Conservation (phyloP, 2,329 filamentous ascomycete species). For the Aspergillus bombycis region DNA sequence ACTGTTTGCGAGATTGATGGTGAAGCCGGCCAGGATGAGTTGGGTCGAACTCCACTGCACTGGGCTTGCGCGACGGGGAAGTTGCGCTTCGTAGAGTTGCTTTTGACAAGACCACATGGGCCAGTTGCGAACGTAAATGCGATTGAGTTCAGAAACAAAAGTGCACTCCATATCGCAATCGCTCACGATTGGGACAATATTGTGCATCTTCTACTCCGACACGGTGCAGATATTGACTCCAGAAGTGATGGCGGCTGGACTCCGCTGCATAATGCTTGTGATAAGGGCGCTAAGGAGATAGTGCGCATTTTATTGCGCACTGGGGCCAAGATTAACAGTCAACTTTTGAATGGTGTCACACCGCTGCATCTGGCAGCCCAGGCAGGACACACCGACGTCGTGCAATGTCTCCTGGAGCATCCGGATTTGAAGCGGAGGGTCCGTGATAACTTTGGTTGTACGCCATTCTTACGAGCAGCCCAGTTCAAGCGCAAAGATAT, state of each 20-base stretch:
- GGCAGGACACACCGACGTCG: slow-evolving; percentile 41
- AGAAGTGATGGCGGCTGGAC: slow-evolving; percentile 57
- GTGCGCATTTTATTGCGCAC: slow-evolving; percentile 47
- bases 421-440: slow-evolving; percentile 35
- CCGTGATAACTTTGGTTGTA: slow-evolving; percentile 45
- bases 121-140: slow-evolving; percentile 45
- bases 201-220: slow-evolving; percentile 45
- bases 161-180: slow-evolving; percentile 55
- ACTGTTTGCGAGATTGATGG: slow-evolving; percentile 47
- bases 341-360: slow-evolving; percentile 43
- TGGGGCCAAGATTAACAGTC: slow-evolving; percentile 42
- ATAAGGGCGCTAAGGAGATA: slow-evolving; percentile 51
- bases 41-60: slow-evolving; percentile 58
- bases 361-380: slow-evolving; percentile 46
- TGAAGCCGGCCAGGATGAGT: slow-evolving; percentile 43
- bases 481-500: slow-evolving; percentile 44
- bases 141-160: slow-evolving; percentile 46
- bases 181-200: slow-evolving; percentile 46
- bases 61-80: slow-evolving; percentile 64
- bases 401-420: slow-evolving; percentile 38
- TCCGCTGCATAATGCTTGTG: slow-evolving; percentile 57
- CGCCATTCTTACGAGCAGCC: slow-evolving; percentile 44
- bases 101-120: slow-evolving; percentile 44
- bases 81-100: slow-evolving; percentile 51
- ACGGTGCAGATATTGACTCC: slow-evolving; percentile 52